Evolutionary conservation across 2,329 filamentous ascomycete species (phyloP), one percentile per base, ranked within the genome.

Genomic region (Trichoderma arundinaceum): DNA sequence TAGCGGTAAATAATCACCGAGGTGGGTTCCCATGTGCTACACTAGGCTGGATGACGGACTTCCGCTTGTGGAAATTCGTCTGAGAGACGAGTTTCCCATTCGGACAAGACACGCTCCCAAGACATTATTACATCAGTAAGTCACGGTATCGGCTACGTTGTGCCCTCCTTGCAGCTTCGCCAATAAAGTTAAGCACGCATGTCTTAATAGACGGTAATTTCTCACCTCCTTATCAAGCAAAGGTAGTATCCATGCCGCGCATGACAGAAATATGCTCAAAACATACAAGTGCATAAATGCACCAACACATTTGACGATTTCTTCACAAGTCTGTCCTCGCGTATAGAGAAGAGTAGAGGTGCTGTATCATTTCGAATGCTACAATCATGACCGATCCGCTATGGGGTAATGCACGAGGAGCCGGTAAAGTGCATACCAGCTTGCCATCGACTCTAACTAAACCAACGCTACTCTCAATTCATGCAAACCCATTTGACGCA

Each of bases 31-130:
- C 39, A 17, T 32, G 28, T 39, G 35, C 22, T 33, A 15, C 13
- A 2, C 32, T 17, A 57, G 38, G 12, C 33, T 15, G 19, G 15
- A 32, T 44, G 53, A 19, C 15, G 39, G 15, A 9, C n/a, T 10
- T 58, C 54, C 39, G 39, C 9, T 8, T 44, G 22, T 7, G 53
- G 53, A 43, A 57, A 44, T 17, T 57, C 53, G 53, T 57, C 22
- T 17, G 43, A 15, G 22, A 57, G 39, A 44, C 53, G 53, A 57
- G n/a, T 57, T 57, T 41, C 53, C 53, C 6, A n/a, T 17, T 43
- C 43, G 22, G 19, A 22, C 22, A 7, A 49, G 12, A 22, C 15
- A 54, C 12, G 17, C 13, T 17, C n/a, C 9, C 6, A 15, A 53
- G 53, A 43, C 19, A 28, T 28, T 4, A 22, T 28, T 22, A 17